Base-by-base conservation (phyloP, 495 filamentous ascomycete genomes). In the Aspergillus heteromorphus region DNA sequence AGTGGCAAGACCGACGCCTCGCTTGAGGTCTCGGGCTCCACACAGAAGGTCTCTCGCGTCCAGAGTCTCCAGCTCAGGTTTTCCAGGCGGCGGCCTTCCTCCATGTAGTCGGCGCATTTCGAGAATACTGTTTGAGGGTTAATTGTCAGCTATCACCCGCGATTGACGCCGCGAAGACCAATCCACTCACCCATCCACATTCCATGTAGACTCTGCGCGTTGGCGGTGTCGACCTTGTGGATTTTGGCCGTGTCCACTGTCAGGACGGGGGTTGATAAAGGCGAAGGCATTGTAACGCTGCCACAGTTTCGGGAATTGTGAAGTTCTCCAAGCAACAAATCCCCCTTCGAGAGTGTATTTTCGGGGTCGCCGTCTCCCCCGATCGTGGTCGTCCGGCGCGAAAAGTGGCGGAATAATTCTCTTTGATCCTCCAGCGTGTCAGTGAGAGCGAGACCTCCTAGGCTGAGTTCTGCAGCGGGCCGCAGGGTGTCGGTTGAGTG, bases 11-110 rank as follows among this genome's bases (percentile, higher is more conserved):
- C 68, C 11, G 79, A 70, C 42, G 74, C 68, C 56, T 73, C 55
- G 55, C 67, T 72, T 25, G 78, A 71, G 56, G 75, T 79, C 54
- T 81, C 72, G n/a, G 79, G 80, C 29, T 91, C 89, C 70, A 92
- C 95, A 73, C 93, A 97, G 59, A 99, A 93, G 8, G 91, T 96
- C 67, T 97, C 95, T 48, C 91, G 83, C 58, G 88, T 95, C 92
- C 92, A 99, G 57, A 99, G 74, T 54, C 93, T 79, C 93, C 93
- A 99, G 62, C 87, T 92, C 25, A 99, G 68, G 72, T 99, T 99
- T 67, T 97, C 95, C 55, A 97, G 76, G 64, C 93, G 79, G 63
- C 90, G 83, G 19, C 93, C 93, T 68, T 97, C 87, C 62, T 96
- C 91, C 65, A 99, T 86, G 53, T 92, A 92, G 57, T 93, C 89